phyloP scores from a whole-genome alignment of 345 rosid species.

The Ricinus communis region DNA sequence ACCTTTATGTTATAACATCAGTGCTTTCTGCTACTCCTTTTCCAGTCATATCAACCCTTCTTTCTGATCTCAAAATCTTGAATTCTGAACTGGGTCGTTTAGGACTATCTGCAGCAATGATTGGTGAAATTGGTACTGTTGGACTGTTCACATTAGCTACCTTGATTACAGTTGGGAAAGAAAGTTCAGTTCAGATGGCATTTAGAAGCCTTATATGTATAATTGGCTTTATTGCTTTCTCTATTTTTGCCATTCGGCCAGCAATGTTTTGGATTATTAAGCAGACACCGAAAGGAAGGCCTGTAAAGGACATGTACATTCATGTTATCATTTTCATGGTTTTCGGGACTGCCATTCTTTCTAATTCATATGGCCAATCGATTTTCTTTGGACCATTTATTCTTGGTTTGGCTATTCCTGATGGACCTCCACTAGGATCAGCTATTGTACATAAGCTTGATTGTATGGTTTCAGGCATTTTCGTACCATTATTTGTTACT shows the following conservation, averaged over 20 bases:
- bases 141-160: background rate
- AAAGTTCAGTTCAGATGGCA: background rate
- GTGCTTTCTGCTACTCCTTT: constrained; percentile 18
- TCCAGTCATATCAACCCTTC: constrained; percentile 16
- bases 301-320: constrained; percentile 13
- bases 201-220: background rate
- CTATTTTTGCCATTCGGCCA: constrained; percentile 13
- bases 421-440: constrained; percentile 32
- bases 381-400: constrained; percentile 17
- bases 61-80: constrained; percentile 20
- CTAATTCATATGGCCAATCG: constrained; percentile 8
- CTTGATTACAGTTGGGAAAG: background rate
- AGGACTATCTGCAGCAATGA: constrained; percentile 22
- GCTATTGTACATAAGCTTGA: constrained; percentile 30
- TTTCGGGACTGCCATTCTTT: background rate
- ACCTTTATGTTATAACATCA: background rate
- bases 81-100: constrained; percentile 36
- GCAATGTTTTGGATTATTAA: constrained; percentile 17
- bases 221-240: background rate
- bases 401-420: constrained; percentile 28
- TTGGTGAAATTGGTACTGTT: constrained; percentile 20
- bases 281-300: constrained; percentile 23
- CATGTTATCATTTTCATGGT: constrained; percentile 19
- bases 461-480: constrained; percentile 16
- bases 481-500: constrained; percentile 29